These are phyloP conservation scores for Auxenochlorella pyrenoidosa DNA, from an alignment of 139 green algal genomes.

Conservation along the genomic window DNA sequence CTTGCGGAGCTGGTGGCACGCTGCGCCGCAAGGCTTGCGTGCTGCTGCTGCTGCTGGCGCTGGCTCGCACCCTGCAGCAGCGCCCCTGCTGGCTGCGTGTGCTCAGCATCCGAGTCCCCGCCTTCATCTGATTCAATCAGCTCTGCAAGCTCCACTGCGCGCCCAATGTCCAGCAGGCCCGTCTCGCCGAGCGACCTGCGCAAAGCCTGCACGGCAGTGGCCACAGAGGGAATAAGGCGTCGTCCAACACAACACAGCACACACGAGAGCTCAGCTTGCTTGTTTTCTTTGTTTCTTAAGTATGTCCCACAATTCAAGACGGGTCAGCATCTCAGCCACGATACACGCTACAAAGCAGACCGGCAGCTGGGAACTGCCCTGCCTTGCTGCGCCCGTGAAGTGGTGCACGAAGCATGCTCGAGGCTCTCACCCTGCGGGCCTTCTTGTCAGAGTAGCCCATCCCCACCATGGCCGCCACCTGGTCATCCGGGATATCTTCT, in stretches of 20 bases:
- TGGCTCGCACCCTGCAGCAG: not conserved
- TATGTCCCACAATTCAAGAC: too few species aligned
- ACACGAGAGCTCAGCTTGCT: too few species aligned
- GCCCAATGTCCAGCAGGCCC: slow-evolving; percentile 9
- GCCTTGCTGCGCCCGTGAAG: not conserved
- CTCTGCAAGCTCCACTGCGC: slow-evolving; percentile 24
- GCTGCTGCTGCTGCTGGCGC: not conserved
- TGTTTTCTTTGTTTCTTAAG: too few species aligned
- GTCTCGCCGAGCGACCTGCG: slow-evolving; percentile 1
- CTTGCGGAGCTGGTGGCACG: not conserved
- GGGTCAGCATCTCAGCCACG: too few species aligned
- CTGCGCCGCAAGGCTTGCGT: not conserved
- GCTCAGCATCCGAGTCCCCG: not conserved
- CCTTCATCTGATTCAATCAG: not conserved
- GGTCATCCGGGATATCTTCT: not conserved
- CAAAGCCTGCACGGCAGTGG: not conserved
- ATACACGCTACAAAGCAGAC: too few species aligned
- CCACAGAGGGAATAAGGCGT: not conserved
- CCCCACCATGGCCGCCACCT: slow-evolving; percentile 39
- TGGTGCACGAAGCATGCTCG: not conserved
- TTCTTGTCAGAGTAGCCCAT: slow-evolving; percentile 44
- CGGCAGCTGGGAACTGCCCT: not conserved
- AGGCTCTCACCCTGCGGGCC: not conserved
- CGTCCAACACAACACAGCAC: too few species aligned
- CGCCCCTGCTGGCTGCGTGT: not conserved